Percentiles rank a stretch among this genome's conserved stretches.
phyloP scores from a whole-genome alignment of 345 rosid genomes.

The Salix suchowensis region DNA sequence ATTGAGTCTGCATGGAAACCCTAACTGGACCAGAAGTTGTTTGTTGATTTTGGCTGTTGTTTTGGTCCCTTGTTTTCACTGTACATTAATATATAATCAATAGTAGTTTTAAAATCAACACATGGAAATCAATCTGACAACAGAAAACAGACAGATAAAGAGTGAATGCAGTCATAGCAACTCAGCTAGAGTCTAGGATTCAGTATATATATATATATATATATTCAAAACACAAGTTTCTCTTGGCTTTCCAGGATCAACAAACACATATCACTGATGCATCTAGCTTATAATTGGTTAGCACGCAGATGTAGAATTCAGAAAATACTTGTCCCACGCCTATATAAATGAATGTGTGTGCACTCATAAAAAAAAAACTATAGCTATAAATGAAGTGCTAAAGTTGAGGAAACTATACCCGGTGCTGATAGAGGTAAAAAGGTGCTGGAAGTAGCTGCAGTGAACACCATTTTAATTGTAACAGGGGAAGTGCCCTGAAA shows the following conservation, averaged over 20 bases:
- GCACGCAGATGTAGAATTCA: too few relatives aligned
- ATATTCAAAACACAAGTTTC: too few relatives aligned
- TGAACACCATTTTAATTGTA: not conserved
- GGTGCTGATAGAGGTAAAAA: slow-evolving; percentile 5
- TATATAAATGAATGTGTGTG: not conserved
- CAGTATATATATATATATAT: too few relatives aligned
- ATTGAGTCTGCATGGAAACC: not conserved
- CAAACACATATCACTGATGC: too few relatives aligned
- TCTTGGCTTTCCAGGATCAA: too few relatives aligned
- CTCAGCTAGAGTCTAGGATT: too few relatives aligned
- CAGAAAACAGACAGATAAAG: not conserved
- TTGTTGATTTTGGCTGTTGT: too few relatives aligned
- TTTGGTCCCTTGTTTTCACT: slow-evolving; percentile 5
- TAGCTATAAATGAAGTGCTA: not conserved
- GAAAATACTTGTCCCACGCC: not conserved
- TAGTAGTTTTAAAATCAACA: not conserved
- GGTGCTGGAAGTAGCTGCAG: slow-evolving; percentile 1
- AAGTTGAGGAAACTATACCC: slow-evolving; percentile 8
- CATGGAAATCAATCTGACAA: not conserved
- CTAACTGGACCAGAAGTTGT: not conserved
- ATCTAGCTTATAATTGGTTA: too few relatives aligned
- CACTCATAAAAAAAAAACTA: too few relatives aligned
- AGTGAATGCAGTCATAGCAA: not conserved
- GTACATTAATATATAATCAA: not conserved
- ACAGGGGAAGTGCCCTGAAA: slow-evolving; percentile 8